These are phyloP conservation scores for Adansonia gregorii DNA, from an alignment of 441 rosid genomes.

Conservation along the genomic window DNA sequence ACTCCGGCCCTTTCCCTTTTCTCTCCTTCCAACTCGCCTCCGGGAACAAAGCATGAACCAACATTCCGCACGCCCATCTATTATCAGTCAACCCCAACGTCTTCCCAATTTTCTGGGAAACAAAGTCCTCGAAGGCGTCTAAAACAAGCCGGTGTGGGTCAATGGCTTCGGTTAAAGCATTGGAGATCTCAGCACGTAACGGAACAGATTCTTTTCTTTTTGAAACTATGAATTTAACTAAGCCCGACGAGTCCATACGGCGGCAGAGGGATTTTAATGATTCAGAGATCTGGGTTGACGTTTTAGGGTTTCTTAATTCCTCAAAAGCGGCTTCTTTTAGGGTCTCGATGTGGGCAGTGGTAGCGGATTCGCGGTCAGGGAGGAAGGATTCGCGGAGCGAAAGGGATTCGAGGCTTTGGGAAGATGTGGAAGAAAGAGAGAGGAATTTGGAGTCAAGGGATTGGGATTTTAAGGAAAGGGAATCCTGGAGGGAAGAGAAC, in stretches of 20 bases:
- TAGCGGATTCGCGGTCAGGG: slow-evolving; percentile 48
- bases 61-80: slow-evolving; percentile 62
- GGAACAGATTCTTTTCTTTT: slow-evolving; percentile 58
- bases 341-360: slow-evolving; percentile 34
- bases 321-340: slow-evolving; percentile 42
- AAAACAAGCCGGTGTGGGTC: slow-evolving; percentile 53
- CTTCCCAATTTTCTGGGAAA: slow-evolving; percentile 41
- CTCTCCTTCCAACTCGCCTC: slow-evolving; percentile 37
- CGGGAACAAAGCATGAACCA: slow-evolving; percentile 59
- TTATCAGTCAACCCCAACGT: slow-evolving; percentile 54
- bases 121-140: slow-evolving; percentile 62
- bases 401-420: slow-evolving; percentile 41
- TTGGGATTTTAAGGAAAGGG: slow-evolving; percentile 41
- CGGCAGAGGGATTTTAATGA: slow-evolving; percentile 41
- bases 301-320: slow-evolving; percentile 33
- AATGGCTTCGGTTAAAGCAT: slow-evolving; percentile 49
- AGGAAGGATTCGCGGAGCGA: slow-evolving; percentile 42
- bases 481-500: slow-evolving; percentile 44
- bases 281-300: slow-evolving; percentile 35
- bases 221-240: slow-evolving; percentile 43
- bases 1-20: slow-evolving; percentile 35
- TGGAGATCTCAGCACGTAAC: slow-evolving; percentile 47
- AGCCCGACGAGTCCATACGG: slow-evolving; percentile 49
- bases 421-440: slow-evolving; percentile 37
- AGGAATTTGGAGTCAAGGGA: slow-evolving; percentile 49